Evolutionary conservation across 805 yeast species (phyloP), one percentile per base, ranked within the genome.

Genomic region (Sporopachydermia lactativora): DNA sequence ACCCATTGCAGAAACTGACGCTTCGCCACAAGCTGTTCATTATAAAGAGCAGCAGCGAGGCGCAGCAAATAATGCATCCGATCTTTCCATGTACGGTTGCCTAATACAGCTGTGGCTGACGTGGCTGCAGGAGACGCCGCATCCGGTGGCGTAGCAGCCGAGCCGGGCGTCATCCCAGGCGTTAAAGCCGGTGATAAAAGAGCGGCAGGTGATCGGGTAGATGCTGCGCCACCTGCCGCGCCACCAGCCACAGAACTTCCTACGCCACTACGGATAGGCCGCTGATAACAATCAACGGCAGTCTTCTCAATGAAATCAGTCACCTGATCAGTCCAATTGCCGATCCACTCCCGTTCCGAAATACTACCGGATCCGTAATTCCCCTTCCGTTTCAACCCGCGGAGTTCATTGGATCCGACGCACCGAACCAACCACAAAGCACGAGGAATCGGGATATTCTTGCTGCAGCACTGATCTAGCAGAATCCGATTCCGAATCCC

Each of bases 381-480:
- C 15, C 65, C 68, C 45, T 71, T 74, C 36, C 82, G 58, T 45
- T 69, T 71, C 38, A 77, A 50, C 13, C 73, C 74, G 18, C 81
- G 57, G 24, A 75, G 64, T 49, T 85, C 95, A 46, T 86, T 81
- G 8, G 82, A 77, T 17, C 88, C 77, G 2, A 88, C 84, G 57
- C 96, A 84, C 47, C 83, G 75, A 3, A 89, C 81, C 44, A 92
- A 70, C 98, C 98, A 89, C 2, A 89, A 58, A 0, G 96, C 95
- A 44, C 96, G 64, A n/a, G 71, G 54, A 2, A 81, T 61, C 0
- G 97, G 96, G 0, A 89, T 77, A 24, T 62, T 61, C 51, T 78
- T 77, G 17, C 61, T 52, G 44, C 80, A 70, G 47, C 94, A 70
- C 45, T 78, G 82, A 46, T 86, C 96, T 3, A 89, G 54, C 15